phyloP scores from a whole-genome alignment of 176 grass and related monocot species.

The Triticum aestivum region DNA sequence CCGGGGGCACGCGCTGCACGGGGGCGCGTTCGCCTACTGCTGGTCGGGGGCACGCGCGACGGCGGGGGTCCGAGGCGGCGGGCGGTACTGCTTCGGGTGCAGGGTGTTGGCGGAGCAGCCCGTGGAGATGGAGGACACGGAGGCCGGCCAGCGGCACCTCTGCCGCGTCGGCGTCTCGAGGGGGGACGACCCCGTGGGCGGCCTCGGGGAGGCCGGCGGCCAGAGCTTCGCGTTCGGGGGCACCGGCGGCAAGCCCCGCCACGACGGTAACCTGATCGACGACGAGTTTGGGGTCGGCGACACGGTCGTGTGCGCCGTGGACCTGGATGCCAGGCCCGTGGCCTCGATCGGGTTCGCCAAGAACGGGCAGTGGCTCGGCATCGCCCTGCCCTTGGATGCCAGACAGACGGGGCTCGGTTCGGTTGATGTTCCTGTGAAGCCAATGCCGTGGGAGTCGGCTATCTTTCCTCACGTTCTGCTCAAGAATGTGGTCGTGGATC shows the following conservation, averaged over 20 bases:
- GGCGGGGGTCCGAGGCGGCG: too few species aligned
- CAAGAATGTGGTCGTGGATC: conserved; percentile 52
- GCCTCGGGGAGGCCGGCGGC: conserved; percentile 46
- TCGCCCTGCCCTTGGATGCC: conserved; percentile 35
- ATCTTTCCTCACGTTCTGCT: conserved; percentile 60
- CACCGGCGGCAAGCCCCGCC: conserved; percentile 52
- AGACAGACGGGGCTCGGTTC: conserved; percentile 5
- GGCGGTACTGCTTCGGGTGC: conserved; percentile 69
- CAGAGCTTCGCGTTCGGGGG: conserved; percentile 62
- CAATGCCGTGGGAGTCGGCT: conserved; percentile 41
- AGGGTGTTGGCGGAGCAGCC: conserved; percentile 44
- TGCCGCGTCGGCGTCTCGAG: conserved; percentile 62
- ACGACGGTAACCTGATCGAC: conserved; percentile 32
- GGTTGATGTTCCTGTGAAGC: conserved; percentile 20
- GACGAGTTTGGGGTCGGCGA: conserved; percentile 51
- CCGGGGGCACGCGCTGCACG: conserved; percentile 36
- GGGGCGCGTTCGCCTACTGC: conserved; percentile 54
- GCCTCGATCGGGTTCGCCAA: conserved; percentile 46
- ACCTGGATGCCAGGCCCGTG: conserved; percentile 45
- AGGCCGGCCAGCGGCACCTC: conserved; percentile 43
- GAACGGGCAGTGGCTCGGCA: conserved; percentile 46
- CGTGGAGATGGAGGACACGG: conserved; percentile 57
- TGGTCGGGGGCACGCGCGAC: conserved; percentile 62
- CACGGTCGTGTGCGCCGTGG: conserved; percentile 47
- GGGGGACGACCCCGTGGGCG: conserved; percentile 40